Conservation (phyloP, 2,329 filamentous ascomycete genomes). For the Aquanectria penicillioides region DNA sequence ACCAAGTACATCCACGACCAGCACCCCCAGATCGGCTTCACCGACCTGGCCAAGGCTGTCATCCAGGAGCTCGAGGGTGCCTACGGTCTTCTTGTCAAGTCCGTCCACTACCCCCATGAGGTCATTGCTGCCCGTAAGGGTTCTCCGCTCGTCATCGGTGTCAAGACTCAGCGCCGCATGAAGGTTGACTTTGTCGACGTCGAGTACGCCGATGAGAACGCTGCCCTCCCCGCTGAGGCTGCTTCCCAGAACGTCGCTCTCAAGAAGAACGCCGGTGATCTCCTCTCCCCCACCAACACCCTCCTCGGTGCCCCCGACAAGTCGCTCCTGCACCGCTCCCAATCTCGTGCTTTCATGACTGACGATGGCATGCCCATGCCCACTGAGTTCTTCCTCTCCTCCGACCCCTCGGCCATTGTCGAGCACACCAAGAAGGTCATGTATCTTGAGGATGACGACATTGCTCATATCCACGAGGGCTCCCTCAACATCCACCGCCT, state of each 20-base stretch:
- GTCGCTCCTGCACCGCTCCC: conserved; percentile 96
- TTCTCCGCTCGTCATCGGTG: conserved; percentile 95
- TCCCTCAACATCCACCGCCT: conserved; percentile 99
- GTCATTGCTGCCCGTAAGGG: conserved; percentile 98
- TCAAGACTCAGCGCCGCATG: conserved; percentile 98
- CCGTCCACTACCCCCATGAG: conserved; percentile 97
- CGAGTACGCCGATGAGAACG: conserved; percentile 90
- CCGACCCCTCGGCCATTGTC: conserved; percentile 96
- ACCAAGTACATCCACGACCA: conserved; percentile 98
- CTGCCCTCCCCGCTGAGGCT: conserved; percentile 87
- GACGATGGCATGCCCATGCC: conserved; percentile 98
- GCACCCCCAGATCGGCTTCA: conserved; percentile 94
- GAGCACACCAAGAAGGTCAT: conserved; percentile 99
- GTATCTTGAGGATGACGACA: conserved; percentile 99
- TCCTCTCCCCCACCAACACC: conserved; percentile 69
- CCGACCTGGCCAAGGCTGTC: conserved; percentile 94
- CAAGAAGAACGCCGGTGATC: conserved; percentile 82
- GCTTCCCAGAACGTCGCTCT: conserved; percentile 96
- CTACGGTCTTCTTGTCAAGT: conserved; percentile 97
- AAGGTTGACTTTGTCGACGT: conserved; percentile 99
- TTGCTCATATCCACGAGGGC: conserved; percentile 99
- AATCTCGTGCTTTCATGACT: conserved; percentile 98
- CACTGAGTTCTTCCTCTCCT: conserved; percentile 99
- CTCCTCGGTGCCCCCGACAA: conserved; percentile 94
- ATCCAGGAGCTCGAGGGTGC: conserved; percentile 98